Conservation (phyloP, 1,139 yeast genomes). For the Sugiyamaella novakii region DNA sequence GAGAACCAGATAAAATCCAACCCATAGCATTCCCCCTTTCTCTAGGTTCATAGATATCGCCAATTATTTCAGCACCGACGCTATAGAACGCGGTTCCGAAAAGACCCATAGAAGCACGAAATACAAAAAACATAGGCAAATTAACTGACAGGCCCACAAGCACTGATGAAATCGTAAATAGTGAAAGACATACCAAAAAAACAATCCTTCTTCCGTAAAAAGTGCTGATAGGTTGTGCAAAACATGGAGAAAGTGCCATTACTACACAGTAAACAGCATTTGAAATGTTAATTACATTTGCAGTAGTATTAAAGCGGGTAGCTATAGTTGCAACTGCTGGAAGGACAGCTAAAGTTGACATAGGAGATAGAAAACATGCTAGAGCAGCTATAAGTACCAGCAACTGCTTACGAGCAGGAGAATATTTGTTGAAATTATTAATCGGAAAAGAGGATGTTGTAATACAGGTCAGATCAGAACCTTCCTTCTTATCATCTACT, state of each 20-base stretch:
- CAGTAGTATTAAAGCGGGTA: slow-evolving; percentile 48
- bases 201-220: slow-evolving; percentile 53
- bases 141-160: slow-evolving; percentile 52
- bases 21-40: slow-evolving; percentile 81
- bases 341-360: slow-evolving; percentile 36
- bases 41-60: slow-evolving; percentile 68
- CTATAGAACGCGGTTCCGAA: slow-evolving; percentile 60
- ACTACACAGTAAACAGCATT: slow-evolving; percentile 53
- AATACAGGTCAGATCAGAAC: too few species aligned
- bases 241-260: slow-evolving; percentile 55
- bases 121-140: slow-evolving; percentile 53
- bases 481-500: too few species aligned
- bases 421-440: slow-evolving; percentile 9
- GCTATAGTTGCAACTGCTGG: slow-evolving; percentile 58
- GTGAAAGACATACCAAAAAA: slow-evolving; percentile 45
- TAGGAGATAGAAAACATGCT: slow-evolving; percentile 26
- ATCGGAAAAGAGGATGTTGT: neutral
- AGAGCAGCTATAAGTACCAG: slow-evolving; percentile 24
- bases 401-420: slow-evolving; percentile 19
- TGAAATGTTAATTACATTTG: slow-evolving; percentile 50
- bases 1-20: slow-evolving; percentile 72
- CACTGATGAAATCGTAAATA: slow-evolving; percentile 44
- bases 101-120: slow-evolving; percentile 51
- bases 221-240: slow-evolving; percentile 52
- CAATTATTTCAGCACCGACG: slow-evolving; percentile 86